Conservation (phyloP, 116 monocot genomes). For the Thalassia testudinum region DNA sequence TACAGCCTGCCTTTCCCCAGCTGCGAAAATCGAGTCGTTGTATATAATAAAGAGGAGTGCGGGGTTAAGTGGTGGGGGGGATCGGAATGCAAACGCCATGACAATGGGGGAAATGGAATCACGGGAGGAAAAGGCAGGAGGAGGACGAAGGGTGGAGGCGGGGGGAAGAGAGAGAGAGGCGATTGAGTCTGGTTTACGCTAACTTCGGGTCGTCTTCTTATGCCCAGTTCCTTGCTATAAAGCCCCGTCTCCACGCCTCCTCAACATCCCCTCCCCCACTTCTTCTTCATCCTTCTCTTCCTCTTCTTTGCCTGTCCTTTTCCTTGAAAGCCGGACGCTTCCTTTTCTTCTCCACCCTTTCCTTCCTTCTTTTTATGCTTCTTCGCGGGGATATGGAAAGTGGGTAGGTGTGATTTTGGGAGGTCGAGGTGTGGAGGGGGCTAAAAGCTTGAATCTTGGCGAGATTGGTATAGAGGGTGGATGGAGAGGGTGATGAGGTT, state of each 20-base stretch:
- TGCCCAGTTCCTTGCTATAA: conserved; percentile 8
- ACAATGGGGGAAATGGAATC: no score
- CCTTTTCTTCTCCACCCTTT: neutral
- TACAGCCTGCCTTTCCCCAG: no score
- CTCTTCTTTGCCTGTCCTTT: neutral
- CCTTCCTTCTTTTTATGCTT: neutral
- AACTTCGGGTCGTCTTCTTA: conserved; percentile 1
- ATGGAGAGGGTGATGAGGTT: conserved; percentile 12
- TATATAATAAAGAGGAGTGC: no score
- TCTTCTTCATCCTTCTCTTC: neutral
- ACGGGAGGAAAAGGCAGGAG: neutral
- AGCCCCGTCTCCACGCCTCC: neutral
- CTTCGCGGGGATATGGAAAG: neutral
- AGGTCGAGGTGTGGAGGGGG: neutral
- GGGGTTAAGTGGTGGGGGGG: no score
- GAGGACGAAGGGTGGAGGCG: neutral
- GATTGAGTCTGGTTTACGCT: conserved; percentile 15
- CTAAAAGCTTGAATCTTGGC: conserved; percentile 4
- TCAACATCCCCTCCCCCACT: neutral
- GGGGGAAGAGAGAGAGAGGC: neutral
- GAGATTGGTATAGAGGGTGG: neutral
- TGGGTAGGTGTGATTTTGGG: conserved; percentile 6
- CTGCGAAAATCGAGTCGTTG: no score
- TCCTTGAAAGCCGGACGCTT: neutral
- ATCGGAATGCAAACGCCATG: no score